Evolutionary conservation across 2,329 filamentous ascomycete genomes (phyloP).

Genomic region (Epicoccum nigrum): DNA sequence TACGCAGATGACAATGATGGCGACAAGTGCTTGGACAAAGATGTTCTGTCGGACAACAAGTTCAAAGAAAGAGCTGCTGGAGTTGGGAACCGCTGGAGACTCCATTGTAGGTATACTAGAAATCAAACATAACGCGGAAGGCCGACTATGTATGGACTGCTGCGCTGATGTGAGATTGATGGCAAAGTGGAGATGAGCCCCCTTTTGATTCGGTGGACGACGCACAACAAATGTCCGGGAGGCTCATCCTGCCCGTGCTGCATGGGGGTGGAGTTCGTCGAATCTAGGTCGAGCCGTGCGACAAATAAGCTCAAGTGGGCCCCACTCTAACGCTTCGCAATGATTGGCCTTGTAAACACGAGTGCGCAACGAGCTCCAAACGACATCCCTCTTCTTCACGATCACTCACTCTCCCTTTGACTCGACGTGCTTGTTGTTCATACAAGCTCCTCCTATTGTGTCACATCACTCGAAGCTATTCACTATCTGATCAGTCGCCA

Average conservation of each 20-base stretch:
- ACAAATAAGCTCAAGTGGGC: conserved; percentile 13
- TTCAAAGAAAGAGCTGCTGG: neutral
- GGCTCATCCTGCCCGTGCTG: conserved; percentile 1
- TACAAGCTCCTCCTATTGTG: neutral
- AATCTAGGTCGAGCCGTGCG: neutral
- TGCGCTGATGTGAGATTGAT: too few relatives aligned
- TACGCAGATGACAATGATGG: conserved; percentile 12
- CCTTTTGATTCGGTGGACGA: neutral
- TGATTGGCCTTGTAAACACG: conserved; percentile 14
- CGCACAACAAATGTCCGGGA: conserved; percentile 8
- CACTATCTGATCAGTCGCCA: conserved; percentile 14
- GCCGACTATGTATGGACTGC: too few relatives aligned
- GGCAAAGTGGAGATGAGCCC: too few relatives aligned
- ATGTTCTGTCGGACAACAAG: neutral
- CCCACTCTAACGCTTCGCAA: neutral
- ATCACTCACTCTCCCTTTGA: neutral
- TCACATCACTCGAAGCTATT: neutral
- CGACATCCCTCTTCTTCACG: conserved; percentile 8
- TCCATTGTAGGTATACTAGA: neutral
- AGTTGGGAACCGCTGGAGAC: neutral
- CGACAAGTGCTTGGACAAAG: conserved; percentile 9
- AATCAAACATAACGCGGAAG: too few relatives aligned
- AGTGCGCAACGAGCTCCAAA: conserved; percentile 5
- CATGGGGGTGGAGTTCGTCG: conserved; percentile 5
- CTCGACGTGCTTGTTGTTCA: neutral